Evolutionary conservation across 805 yeast species (phyloP).

Genomic region (Candida dajiaensis): DNA sequence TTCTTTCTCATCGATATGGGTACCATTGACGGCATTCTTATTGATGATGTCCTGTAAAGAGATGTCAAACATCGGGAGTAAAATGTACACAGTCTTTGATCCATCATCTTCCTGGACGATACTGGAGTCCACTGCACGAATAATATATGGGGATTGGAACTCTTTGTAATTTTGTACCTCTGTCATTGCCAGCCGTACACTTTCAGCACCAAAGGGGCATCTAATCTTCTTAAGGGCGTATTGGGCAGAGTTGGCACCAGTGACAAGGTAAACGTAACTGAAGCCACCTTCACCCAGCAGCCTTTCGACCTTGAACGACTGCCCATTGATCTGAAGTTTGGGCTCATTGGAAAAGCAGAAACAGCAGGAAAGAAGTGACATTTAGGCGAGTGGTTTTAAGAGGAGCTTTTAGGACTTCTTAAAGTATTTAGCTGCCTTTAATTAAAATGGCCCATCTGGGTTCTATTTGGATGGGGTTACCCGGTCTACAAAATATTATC

Average conservation of each 20-base stretch:
- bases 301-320: conserved; percentile 54
- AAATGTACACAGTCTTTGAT: conserved; percentile 66
- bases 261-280: conserved; percentile 78
- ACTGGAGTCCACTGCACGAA: conserved; percentile 64
- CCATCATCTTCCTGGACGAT: conserved; percentile 75
- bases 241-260: conserved; percentile 37
- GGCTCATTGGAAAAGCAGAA: conserved; percentile 39
- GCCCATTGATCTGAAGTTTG: conserved; percentile 53
- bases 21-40: conserved; percentile 49
- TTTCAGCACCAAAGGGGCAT: conserved; percentile 81
- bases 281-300: conserved; percentile 91
- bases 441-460: too few species aligned
- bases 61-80: conserved; percentile 69
- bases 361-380: conserved; percentile 6
- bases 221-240: conserved; percentile 82
- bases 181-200: conserved; percentile 64
- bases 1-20: conserved; percentile 53
- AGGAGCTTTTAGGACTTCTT: too few species aligned
- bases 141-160: conserved; percentile 62
- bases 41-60: conserved; percentile 81
- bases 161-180: conserved; percentile 74
- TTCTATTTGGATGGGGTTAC: too few species aligned
- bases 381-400: too few species aligned
- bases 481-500: not conserved
- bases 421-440: too few species aligned